Conservation (phyloP, 192 early-diverging fungal species). For the Coemansia interrupta region DNA sequence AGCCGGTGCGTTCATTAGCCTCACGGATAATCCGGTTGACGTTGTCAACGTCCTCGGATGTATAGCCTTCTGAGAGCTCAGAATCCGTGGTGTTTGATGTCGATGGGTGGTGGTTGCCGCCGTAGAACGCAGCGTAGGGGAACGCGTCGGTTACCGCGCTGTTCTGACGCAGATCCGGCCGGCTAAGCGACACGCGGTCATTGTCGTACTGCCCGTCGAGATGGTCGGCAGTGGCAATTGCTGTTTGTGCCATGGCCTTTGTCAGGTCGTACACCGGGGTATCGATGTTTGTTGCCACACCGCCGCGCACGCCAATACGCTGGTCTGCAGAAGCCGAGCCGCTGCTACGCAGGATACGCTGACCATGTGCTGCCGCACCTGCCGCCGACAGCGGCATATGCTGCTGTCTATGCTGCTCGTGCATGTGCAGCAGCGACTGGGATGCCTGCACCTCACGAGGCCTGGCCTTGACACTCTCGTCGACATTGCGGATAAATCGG, state of each 20-base stretch:
- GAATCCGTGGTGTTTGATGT: conserved; percentile 28
- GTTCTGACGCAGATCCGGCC: conserved; percentile 4
- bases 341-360: too few relatives aligned
- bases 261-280: conserved; percentile 18
- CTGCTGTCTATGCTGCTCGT: conserved; percentile 6
- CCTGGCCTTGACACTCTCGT: background rate
- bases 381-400: background rate
- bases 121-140: conserved; percentile 22
- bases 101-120: conserved; percentile 1
- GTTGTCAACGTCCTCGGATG: conserved; percentile 13
- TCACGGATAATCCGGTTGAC: background rate
- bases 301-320: conserved; percentile 18
- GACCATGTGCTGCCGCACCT: background rate
- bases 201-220: conserved; percentile 27
- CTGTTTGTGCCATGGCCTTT: conserved; percentile 28
- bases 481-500: conserved; percentile 3
- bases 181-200: conserved; percentile 35
- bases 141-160: conserved; percentile 10
- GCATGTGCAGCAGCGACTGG: background rate
- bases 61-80: conserved; percentile 22
- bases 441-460: background rate
- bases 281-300: conserved; percentile 24
- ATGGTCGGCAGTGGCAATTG: conserved; percentile 24
- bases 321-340: conserved; percentile 3
- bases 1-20: background rate